phyloP scores from a whole-genome alignment of 345 rosid genomes.

The Hypericum androsaemum region DNA sequence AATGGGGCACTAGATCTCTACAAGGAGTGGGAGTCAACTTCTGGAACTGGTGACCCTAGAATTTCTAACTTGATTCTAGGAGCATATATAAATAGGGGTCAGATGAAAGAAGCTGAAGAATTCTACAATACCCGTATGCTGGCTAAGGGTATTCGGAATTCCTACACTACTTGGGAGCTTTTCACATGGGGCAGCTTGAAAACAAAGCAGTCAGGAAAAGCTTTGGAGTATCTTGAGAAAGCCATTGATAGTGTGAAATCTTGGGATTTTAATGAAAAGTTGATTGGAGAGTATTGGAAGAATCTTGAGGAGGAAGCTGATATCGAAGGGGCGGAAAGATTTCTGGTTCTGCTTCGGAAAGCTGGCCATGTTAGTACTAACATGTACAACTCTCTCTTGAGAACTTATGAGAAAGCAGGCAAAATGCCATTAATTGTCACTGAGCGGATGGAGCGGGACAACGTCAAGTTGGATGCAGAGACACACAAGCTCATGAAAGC shows the following conservation, averaged over 20 bases:
- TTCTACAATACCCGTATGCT: slow-evolving; percentile 33
- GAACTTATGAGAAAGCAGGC: slow-evolving; percentile 68
- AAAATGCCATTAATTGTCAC: slow-evolving; percentile 66
- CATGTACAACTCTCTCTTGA: slow-evolving; percentile 57
- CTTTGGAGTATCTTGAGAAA: slow-evolving; percentile 50
- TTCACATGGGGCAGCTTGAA: slow-evolving; percentile 60
- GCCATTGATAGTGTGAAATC: slow-evolving; percentile 54
- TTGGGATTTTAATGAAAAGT: slow-evolving; percentile 51
- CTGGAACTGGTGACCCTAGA: slow-evolving; percentile 48
- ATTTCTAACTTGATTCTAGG: slow-evolving; percentile 65
- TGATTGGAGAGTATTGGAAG: slow-evolving; percentile 37
- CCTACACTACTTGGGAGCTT: slow-evolving; percentile 83
- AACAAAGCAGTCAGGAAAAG: slow-evolving; percentile 37
- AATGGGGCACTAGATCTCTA: slow-evolving; percentile 57
- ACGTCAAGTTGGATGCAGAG: slow-evolving; percentile 48
- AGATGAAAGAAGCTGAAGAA: slow-evolving; percentile 42
- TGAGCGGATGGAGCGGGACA: slow-evolving; percentile 67
- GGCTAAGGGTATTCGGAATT: slow-evolving; percentile 44
- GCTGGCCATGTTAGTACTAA: slow-evolving; percentile 55
- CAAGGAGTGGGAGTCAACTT: slow-evolving; percentile 67
- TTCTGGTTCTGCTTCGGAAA: slow-evolving; percentile 44
- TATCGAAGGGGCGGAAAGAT: slow-evolving; percentile 55
- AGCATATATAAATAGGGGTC: slow-evolving; percentile 47
- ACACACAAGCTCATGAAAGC: slow-evolving; percentile 46
- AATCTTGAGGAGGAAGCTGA: slow-evolving; percentile 50